Base-by-base conservation (phyloP, 768 basidiomycete genomes). In the Lactarius quietus region DNA sequence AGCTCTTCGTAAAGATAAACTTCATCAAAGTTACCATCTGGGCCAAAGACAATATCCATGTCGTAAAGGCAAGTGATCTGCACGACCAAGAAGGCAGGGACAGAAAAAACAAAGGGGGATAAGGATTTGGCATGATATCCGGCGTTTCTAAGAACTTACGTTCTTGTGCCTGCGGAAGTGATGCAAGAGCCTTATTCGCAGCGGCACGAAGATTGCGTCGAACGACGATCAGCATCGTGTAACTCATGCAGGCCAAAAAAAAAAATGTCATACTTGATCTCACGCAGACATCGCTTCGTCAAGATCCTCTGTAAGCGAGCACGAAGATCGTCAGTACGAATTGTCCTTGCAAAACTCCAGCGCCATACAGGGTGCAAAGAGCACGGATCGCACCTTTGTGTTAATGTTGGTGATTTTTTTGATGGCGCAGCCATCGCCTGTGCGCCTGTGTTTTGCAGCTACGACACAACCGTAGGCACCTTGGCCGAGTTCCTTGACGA, bases 141-240 rank as follows among this genome's bases (percentile, higher is more conserved):
- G 48, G 23, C 14, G 1, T 26, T 51, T 51, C 48, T 51, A 35
- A 3, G 17, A 55, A 8, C 85, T 62, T 54, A 98, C 95, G 74
- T 99, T 99, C 81, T 99, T 99, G 81, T 99, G 97, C 6, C 96
- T 95, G 71, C 97, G 86, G 80, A 99, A 99, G 77, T 99, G 97
- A 77, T 96, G 95, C 41, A 99, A 78, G 48, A 99, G 81, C 74
- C 94, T 95, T 61, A 38, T 31, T 51, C 48, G 39, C 31, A 26
- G 23, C 2, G 10, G 31, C 35, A 54, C 8, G 51, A 8, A 17
- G 12, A 36, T 64, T 56, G 63, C 54, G 28, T 59, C 17, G 45
- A 36, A 29, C 48, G 36, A 18, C 35, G 65, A 63, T 43, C 36
- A 51, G 39, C 26, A 52, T 23, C 17, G 28, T 14, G 20, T 48